Base-by-base conservation (phyloP, 495 filamentous ascomycete genomes). In the Talaromyces liani region DNA sequence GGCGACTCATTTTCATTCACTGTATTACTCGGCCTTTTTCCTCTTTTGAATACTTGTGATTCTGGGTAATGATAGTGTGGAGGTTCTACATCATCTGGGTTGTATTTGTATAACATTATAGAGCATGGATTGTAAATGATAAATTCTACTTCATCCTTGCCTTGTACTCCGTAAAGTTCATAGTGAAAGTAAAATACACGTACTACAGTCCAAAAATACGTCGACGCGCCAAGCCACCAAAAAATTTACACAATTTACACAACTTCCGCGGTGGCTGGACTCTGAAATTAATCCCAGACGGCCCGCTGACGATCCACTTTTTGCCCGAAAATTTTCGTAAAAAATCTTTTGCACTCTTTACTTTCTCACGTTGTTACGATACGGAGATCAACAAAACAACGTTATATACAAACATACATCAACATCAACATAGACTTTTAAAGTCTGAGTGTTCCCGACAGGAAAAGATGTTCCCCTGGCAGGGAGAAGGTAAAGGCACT, bases 21-120 rank as follows among this genome's bases (percentile, higher is more conserved):
- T 76, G 76, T 80, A 77, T 78, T 77, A 79, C 67, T 75, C 74
- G 73, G 71, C 62, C 66, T 71, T 68, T 62, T 65, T 62, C 31
- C 62, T 27, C 36, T 57, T 58, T 25, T 5, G 27, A 27, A 27
- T 27, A 36, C 57, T 39, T 65, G 27, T 59, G 66, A 29, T 55
- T 55, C 24, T 58, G 22, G 36, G 56, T 36, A 58, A 33, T 58
- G 56, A 58, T 58, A 36, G 22, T 36, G 51, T 9, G 51, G 12
- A 25, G 24, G 25, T 29, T 55, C 20, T 20, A 55, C 12, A 49
- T 39, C 22, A 45, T 18, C 36, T 41, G 14, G 36, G 36, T 36
- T 60, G 39, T 41, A 60, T 22, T 41, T 59, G 57, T 59, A 59
- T 59, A 59, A 59, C 29, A 60, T 36, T 25, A 24, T 51, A 7